Conservation (phyloP, 1,139 yeast genomes). For the Wickerhamiella pararugosa region DNA sequence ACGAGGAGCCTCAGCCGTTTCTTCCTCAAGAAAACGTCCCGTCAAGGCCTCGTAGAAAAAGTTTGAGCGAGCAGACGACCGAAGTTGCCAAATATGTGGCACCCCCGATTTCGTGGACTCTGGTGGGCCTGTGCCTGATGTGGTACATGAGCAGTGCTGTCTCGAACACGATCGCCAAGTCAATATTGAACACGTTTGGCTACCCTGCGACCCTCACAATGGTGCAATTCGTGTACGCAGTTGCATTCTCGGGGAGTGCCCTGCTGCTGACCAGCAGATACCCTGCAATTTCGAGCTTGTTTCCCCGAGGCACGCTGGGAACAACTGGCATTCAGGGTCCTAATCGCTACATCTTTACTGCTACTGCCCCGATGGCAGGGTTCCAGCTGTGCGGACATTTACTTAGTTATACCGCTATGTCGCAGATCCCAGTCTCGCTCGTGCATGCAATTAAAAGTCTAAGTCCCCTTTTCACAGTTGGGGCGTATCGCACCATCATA, state of each 20-base stretch:
- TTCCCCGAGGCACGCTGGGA: conserved; percentile 22
- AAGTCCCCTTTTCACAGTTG: conserved; percentile 78
- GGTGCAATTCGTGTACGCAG: conserved; percentile 64
- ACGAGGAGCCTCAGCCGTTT: no score
- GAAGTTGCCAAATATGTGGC: conserved; percentile 24
- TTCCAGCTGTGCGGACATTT: conserved; percentile 87
- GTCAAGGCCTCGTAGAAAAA: conserved; percentile 7
- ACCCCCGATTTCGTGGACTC: conserved; percentile 25
- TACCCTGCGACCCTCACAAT: conserved; percentile 80
- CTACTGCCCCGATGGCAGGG: conserved; percentile 84
- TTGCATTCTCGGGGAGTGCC: conserved; percentile 38
- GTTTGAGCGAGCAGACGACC: conserved; percentile 15
- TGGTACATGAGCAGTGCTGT: conserved; percentile 81
- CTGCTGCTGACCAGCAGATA: conserved; percentile 11
- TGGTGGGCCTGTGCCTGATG: conserved; percentile 38
- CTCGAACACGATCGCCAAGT: conserved; percentile 67
- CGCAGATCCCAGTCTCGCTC: conserved; percentile 73
- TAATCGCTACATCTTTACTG: conserved; percentile 36
- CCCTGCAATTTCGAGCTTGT: conserved; percentile 10
- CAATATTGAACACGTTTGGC: conserved; percentile 49
- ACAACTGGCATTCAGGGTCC: conserved; percentile 34
- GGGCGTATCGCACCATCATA: conserved; percentile 52
- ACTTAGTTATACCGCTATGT: conserved; percentile 77
- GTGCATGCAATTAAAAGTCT: conserved; percentile 87
- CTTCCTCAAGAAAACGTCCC: no score